These are phyloP conservation scores for Perkinsela sp. DNA, from an alignment of 208 protist genomes.

Conservation along the genomic window DNA sequence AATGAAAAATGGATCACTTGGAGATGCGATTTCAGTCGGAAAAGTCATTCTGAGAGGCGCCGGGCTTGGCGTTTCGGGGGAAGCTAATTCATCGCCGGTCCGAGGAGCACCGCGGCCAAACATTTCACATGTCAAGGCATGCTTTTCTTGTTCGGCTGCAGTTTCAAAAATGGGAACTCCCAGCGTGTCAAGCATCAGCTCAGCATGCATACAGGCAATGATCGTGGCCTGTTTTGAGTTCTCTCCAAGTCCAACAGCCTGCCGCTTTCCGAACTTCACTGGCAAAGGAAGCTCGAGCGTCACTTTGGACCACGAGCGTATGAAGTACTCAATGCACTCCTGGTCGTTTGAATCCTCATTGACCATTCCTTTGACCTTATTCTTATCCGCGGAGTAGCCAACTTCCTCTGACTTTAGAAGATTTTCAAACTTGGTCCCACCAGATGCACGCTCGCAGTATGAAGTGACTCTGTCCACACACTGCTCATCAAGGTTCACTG, in stretches of 20 bases:
- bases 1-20: background rate
- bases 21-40: background rate
- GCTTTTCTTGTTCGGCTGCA: slow-evolving; percentile 13
- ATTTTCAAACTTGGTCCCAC: background rate
- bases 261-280: slow-evolving; percentile 20
- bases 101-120: slow-evolving; percentile 25
- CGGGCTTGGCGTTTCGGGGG: slow-evolving; percentile 3
- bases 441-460: background rate
- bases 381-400: background rate
- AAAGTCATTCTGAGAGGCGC: background rate
- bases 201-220: slow-evolving; percentile 51
- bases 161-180: slow-evolving; percentile 40
- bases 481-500: background rate
- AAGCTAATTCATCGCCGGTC: slow-evolving; percentile 1
- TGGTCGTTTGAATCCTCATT: background rate
- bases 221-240: slow-evolving; percentile 19
- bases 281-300: slow-evolving; percentile 26
- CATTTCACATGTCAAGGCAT: slow-evolving; percentile 17
- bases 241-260: slow-evolving; percentile 32
- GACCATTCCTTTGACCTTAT: background rate
- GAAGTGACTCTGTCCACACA: background rate
- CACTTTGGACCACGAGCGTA: slow-evolving; percentile 6
- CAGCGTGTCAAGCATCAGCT: slow-evolving; percentile 49
- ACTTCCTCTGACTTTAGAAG: background rate
- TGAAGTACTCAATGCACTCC: background rate